Base-by-base conservation (phyloP, 2,329 filamentous ascomycete species). In the Sphaerulina vaccinii region DNA sequence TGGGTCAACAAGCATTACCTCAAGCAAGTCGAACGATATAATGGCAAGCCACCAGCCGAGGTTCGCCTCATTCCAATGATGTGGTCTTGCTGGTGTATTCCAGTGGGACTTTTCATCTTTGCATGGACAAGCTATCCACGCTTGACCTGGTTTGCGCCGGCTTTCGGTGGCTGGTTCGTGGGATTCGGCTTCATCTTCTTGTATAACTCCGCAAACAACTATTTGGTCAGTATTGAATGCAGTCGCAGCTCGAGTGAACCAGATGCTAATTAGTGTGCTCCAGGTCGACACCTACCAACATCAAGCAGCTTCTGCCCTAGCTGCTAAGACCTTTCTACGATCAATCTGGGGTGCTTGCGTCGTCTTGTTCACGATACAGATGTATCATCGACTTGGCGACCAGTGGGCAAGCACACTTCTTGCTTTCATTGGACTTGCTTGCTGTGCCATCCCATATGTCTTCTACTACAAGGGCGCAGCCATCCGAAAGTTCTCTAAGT, bases 1-100 rank as follows among this genome's bases (percentile, higher is more conserved):
- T 60, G 86, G 0, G 83, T 95, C 65, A 95, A 95, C 19, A 86
- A 81, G 55, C 86, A 95, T 73, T 95, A 95, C 73, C 71, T 92
- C 51, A 79, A 70, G 32, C 69, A 88, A 27, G 79, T 78, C 4
- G 61, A 70, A 3, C 81, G 84, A 67, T 78, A 87, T 72, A 79
- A 83, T 64, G 87, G 88, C 57, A 80, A 82, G 46, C 88, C 89
- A 1, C 88, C 88, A 0, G 85, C 90, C 2, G 90, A 95, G 71
- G 75, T 79, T 5, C 84, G 90, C 23, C 76, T 95, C 3, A 86
- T 92, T 49, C 89, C 89, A 37, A 95, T 95, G 57, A 60, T 60
- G 73, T 57, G 67, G 11, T 72, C 69, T 13, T 76, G 73, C 56
- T 75, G 73, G 73, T 83, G 82, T 64, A 87, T 86, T 41, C 83